phyloP scores from a whole-genome alignment of 2,329 filamentous ascomycete genomes.

The Alternaria gaisen region DNA sequence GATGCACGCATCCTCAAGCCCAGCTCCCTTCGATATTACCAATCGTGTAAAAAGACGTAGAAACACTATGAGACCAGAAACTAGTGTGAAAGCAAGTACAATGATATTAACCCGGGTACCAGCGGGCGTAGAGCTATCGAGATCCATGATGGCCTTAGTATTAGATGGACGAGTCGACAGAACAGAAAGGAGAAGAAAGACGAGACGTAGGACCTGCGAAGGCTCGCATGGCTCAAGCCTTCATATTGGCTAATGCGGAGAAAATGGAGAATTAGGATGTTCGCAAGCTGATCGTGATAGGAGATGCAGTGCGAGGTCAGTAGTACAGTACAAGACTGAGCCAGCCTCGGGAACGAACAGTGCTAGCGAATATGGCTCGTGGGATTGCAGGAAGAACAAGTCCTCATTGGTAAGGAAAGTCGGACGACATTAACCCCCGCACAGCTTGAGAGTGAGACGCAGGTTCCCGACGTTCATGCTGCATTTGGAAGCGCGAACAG shows the following conservation, averaged over 20 bases:
- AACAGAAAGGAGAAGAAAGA: constrained; percentile 16
- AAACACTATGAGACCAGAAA: constrained; percentile 42
- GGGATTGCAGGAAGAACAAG: constrained; percentile 5
- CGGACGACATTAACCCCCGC: constrained; percentile 3
- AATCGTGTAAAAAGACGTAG: constrained; percentile 43
- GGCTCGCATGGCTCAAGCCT: constrained; percentile 7
- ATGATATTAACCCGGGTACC: constrained; percentile 44
- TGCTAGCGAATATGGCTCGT: background rate
- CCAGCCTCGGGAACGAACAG: background rate
- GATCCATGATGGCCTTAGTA: constrained; percentile 10
- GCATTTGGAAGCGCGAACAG: constrained; percentile 25
- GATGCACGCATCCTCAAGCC: constrained; percentile 43
- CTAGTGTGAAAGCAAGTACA: constrained; percentile 42
- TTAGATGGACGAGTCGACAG: constrained; percentile 1
- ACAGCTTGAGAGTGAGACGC: constrained; percentile 19
- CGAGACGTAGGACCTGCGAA: background rate
- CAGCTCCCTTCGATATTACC: constrained; percentile 34
- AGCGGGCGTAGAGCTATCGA: constrained; percentile 34
- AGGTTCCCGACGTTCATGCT: constrained; percentile 27
- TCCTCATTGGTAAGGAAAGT: constrained; percentile 6
- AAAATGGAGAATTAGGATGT: background rate
- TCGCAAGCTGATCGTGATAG: constrained; percentile 1
- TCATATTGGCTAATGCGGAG: constrained; percentile 4
- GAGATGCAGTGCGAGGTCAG: constrained; percentile 5
- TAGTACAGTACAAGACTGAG: background rate